Base-by-base conservation (phyloP, 371 early-diverging fungal species). In the Rhizopus stolonifer region DNA sequence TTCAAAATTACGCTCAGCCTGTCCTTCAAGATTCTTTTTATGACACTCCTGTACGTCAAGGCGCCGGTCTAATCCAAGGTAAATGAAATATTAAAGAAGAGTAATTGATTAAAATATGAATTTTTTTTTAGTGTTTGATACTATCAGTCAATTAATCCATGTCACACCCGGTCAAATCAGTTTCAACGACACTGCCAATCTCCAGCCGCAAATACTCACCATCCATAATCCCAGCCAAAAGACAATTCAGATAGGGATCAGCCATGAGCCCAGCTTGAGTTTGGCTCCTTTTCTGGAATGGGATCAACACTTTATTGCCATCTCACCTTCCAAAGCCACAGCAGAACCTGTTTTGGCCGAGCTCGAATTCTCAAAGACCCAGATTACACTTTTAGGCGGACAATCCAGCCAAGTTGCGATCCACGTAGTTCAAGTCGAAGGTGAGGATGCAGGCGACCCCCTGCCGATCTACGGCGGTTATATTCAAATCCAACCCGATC, bases 1-100 rank as follows among this genome's bases (percentile, higher is more conserved):
- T 77, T 44, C 72, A 77, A 53, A 89, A 84, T 65, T 71, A 71
- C 23, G 84, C 79, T 25, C 49, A 52, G n/a, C 55, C 54, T 7
- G 55, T 62, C 32, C 26, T 54, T 21, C 48, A 52, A 13, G 58
- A 69, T 26, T n/a, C 29, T 25, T n/a, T 47, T 7, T 62, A 61
- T 38, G 60, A 77, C 7, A 72, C 74, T 52, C 71, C 78, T 34
- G 65, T 61, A 26, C 53, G 67, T 19, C 88, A 91, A 64, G 94
- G 94, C 15, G 81, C 88, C 40, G 94, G 94, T 11, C 65, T 93
- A 17, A 64, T 93, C 44, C 82, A 92, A 67, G 61, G 75, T 71
- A 65, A 60, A 7, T 36, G 11, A 36, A 36, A 36, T 46, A 4
- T 11, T 40, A 10, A 48, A 31, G n/a, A 25, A 22, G 13, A 48